Conservation (phyloP, 768 basidiomycete genomes). For the Trametopsis cervina region DNA sequence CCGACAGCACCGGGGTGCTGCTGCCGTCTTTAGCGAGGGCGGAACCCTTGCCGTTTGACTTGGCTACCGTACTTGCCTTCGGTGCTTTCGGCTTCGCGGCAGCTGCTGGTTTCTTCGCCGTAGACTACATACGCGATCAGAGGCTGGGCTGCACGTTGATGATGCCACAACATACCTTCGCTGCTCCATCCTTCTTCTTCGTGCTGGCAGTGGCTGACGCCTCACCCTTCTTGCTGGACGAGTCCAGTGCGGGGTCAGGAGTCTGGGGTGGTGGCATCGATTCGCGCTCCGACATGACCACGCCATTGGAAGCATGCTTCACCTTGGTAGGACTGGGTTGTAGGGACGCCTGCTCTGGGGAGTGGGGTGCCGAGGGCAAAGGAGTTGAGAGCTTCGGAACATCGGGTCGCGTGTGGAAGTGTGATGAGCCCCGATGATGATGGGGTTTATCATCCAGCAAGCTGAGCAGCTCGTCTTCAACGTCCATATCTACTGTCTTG, state of each 20-base stretch:
- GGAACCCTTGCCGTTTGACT: slow-evolving; percentile 23
- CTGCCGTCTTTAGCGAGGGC: slow-evolving; percentile 17
- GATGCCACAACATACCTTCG: slow-evolving; percentile 17
- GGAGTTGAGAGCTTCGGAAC: not conserved
- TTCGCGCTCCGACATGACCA: slow-evolving; percentile 30
- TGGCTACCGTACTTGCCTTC: slow-evolving; percentile 19
- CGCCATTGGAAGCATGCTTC: not conserved
- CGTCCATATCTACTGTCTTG: slow-evolving; percentile 46
- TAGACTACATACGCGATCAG: slow-evolving; percentile 5
- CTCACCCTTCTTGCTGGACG: not conserved
- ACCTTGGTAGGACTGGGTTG: not conserved
- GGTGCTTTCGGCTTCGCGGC: slow-evolving; percentile 17
- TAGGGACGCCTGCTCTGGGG: not conserved
- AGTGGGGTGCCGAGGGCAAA: not conserved
- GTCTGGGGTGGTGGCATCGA: slow-evolving; percentile 52
- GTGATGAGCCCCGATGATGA: not conserved
- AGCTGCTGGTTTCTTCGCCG: slow-evolving; percentile 15
- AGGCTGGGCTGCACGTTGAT: not conserved
- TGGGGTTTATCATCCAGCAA: slow-evolving; percentile 45
- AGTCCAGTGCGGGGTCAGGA: not conserved
- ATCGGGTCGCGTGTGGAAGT: not conserved
- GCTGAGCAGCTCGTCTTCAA: slow-evolving; percentile 60
- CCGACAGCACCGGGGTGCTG: slow-evolving; percentile 4
- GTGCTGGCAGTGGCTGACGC: not conserved
- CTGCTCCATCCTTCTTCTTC: not conserved